Percentiles rank a stretch among this genome's conserved stretches.
These are phyloP conservation scores for Zygosaccharomyces siamensis DNA, from an alignment of 805 yeast species.

Conservation along the genomic window DNA sequence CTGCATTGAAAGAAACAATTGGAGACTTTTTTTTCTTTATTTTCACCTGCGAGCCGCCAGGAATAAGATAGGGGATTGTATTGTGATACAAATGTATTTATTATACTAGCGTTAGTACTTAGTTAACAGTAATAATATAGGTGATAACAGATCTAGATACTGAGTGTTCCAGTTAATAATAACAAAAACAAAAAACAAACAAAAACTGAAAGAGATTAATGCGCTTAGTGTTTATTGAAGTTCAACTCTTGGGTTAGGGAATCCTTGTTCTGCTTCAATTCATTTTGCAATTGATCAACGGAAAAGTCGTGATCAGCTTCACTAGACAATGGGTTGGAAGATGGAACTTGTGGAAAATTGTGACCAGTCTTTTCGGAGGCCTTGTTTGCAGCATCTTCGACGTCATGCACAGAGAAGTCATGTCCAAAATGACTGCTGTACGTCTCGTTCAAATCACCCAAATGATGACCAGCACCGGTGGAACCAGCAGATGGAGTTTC, in stretches of 20 bases:
- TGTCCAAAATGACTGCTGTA: not conserved
- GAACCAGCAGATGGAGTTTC: not conserved
- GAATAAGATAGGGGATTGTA: no score
- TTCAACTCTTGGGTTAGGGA: constrained; percentile 3
- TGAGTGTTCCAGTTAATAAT: no score
- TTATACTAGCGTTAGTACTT: no score
- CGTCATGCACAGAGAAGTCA: not conserved
- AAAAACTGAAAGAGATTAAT: not conserved
- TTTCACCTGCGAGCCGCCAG: no score
- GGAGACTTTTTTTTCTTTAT: no score
- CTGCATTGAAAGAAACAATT: no score
- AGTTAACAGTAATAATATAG: no score
- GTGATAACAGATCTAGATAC: not conserved
- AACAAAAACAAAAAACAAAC: not conserved
- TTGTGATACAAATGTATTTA: no score
- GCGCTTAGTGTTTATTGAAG: constrained; percentile 1
- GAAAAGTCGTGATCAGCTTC: constrained; percentile 20
- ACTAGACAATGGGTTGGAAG: constrained; percentile 27
- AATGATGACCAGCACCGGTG: not conserved
- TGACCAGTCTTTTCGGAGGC: constrained; percentile 17
- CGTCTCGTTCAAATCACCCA: not conserved
- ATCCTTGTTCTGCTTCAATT: constrained; percentile 22
- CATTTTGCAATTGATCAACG: constrained; percentile 21
- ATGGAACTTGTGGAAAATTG: constrained; percentile 39
- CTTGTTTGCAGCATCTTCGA: not conserved